Base-by-base conservation (phyloP, 495 filamentous ascomycete species). In the Diplogelasinospora grovesii region DNA sequence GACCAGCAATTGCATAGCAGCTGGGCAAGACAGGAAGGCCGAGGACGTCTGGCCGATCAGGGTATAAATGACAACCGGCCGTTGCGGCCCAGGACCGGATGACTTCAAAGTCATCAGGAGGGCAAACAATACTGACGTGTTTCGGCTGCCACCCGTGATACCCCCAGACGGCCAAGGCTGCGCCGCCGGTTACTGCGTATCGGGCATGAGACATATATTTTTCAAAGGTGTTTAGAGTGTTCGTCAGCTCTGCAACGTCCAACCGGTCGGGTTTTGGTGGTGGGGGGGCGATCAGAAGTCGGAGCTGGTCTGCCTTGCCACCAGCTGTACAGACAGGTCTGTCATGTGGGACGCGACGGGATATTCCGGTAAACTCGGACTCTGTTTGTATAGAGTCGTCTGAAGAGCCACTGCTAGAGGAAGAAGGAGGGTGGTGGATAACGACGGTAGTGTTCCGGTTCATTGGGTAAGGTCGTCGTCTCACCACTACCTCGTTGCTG, bases 131-230 rank as follows among this genome's bases (percentile, higher is more conserved):
- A 8, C 46, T 58, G 16, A 67, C 41, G 8, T 53, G 38, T 6
- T 24, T 33, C 0, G 54, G 52, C 0, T 27, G 26, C 2, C 50
- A 41, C n/a, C 36, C 30, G 3, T 45, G 26, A 35, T 49, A 58
- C 10, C 63, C 65, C 53, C 63, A 59, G n/a, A 56, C 53, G 6
- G 43, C 39, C 4, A 70, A 50, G 16, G 63, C 63, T 3, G 49
- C 56, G 8, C 57, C 59, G 3, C 66, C 65, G 41, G 53, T 53
- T 20, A 70, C 57, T 5, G 55, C 62, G 56, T 68, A 70, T 19
- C 51, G 59, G 4, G 61, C 57, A 43, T 68, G 62, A 3, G 28
- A 19, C 8, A 68, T 43, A 1, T 52, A 45, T 1, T 32, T 31
- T 44, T 65, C 51, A 24, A 70, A 27, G 11, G 43, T 40, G 34